Conservation (phyloP, 2,329 filamentous ascomycete genomes). For the Aspergillus hortae region DNA sequence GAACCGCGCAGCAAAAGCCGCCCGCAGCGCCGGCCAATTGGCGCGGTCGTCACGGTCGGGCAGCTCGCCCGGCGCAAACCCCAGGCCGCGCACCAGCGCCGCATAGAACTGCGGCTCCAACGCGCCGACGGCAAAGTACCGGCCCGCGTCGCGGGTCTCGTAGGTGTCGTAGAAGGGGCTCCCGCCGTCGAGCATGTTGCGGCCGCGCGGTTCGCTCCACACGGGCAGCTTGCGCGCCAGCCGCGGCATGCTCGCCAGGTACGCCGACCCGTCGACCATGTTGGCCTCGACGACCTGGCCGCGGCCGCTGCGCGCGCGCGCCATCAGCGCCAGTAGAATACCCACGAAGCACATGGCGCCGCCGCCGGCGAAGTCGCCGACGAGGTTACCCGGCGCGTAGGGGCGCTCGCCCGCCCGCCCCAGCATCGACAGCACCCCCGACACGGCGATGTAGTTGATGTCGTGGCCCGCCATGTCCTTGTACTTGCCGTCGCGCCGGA, state of each 20-base stretch:
- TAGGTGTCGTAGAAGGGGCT: constrained; percentile 89
- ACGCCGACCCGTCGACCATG: constrained; percentile 88
- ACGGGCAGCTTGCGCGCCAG: constrained; percentile 60
- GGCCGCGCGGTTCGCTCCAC: constrained; percentile 64
- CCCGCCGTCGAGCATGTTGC: constrained; percentile 78
- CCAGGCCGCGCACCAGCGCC: constrained; percentile 64
- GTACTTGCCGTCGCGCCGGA: constrained; percentile 82
- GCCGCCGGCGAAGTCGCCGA: constrained; percentile 89
- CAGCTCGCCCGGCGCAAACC: constrained; percentile 47
- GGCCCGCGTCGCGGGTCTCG: constrained; percentile 68
- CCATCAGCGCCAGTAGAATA: constrained; percentile 73
- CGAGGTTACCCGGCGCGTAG: constrained; percentile 74
- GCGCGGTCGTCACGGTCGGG: constrained; percentile 55
- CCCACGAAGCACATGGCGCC: constrained; percentile 79
- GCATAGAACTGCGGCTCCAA: constrained; percentile 84
- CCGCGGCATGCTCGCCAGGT: constrained; percentile 74
- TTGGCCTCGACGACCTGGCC: constrained; percentile 94
- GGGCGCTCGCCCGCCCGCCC: constrained; percentile 68
- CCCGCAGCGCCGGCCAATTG: constrained; percentile 66
- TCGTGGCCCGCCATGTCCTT: constrained; percentile 87
- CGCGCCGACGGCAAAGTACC: constrained; percentile 83
- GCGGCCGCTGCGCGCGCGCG: constrained; percentile 58
- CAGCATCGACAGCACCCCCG: constrained; percentile 72
- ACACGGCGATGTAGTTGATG: constrained; percentile 92
- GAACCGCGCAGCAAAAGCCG: constrained; percentile 62